Conservation (phyloP, 139 green algal genomes). For the Haematococcus lacustris region DNA sequence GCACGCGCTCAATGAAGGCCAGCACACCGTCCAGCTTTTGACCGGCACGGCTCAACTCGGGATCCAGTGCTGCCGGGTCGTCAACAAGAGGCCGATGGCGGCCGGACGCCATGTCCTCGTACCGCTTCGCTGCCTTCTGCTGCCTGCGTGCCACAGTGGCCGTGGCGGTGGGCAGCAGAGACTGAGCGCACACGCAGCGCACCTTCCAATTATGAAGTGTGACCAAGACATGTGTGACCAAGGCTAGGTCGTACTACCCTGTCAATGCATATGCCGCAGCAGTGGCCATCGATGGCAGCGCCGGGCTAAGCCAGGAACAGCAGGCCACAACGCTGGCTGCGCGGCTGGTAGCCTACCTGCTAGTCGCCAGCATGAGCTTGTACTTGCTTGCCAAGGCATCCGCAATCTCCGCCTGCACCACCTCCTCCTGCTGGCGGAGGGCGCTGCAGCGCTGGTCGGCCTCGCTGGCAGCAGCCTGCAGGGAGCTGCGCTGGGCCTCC, state of each 20-base stretch:
- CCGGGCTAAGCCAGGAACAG: neutral
- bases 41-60: slow-evolving; percentile 16
- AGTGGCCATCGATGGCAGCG: neutral
- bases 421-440: slow-evolving; percentile 30
- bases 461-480: slow-evolving; percentile 11
- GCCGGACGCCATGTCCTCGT: slow-evolving; percentile 48
- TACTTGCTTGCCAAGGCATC: slow-evolving; percentile 19
- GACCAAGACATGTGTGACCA: neutral
- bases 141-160: slow-evolving; percentile 12
- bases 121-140: slow-evolving; percentile 40
- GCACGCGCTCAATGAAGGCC: slow-evolving; percentile 16
- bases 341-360: neutral
- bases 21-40: slow-evolving; percentile 18
- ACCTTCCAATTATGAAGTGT: neutral
- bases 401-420: slow-evolving; percentile 24
- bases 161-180: neutral
- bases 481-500: slow-evolving; percentile 15
- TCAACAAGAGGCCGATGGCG: slow-evolving; percentile 34
- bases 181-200: no score
- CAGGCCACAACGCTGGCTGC: slow-evolving; percentile 1
- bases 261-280: neutral
- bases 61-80: slow-evolving; percentile 11
- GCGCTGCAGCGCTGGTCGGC: slow-evolving; percentile 16
- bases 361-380: slow-evolving; percentile 38
- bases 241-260: neutral